phyloP scores from a whole-genome alignment of 108 stramenopile species.

The Nitzschia inconspicua region DNA sequence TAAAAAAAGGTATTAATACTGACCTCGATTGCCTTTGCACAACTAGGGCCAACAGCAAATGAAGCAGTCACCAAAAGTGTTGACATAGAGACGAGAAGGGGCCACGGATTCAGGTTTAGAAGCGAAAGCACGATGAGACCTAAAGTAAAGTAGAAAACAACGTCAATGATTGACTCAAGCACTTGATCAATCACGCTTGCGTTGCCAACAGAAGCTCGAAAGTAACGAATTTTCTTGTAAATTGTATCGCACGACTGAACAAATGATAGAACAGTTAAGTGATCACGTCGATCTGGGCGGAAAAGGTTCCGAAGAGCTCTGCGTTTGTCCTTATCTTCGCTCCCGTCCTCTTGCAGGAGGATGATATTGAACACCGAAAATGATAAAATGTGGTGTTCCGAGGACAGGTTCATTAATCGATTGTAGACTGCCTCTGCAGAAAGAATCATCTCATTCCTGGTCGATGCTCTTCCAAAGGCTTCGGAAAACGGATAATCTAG shows the following conservation, averaged over 20 bases:
- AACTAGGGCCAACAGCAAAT: constrained; percentile 70
- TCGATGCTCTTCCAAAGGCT: constrained; percentile 66
- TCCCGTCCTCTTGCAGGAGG: constrained; percentile 35
- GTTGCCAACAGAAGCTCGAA: constrained; percentile 52
- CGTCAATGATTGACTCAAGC: constrained; percentile 59
- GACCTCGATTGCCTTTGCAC: constrained; percentile 64
- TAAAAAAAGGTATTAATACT: not conserved
- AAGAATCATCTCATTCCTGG: constrained; percentile 55
- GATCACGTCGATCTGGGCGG: constrained; percentile 36
- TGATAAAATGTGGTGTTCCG: constrained; percentile 22
- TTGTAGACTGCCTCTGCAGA: constrained; percentile 59
- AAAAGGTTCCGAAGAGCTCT: constrained; percentile 43
- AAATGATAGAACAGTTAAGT: constrained; percentile 56
- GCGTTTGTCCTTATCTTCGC: constrained; percentile 38
- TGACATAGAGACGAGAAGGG: constrained; percentile 63
- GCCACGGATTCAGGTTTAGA: constrained; percentile 70
- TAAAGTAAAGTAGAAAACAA: constrained; percentile 53
- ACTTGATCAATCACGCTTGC: constrained; percentile 71
- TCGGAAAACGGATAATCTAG: constrained; percentile 59
- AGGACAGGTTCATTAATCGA: constrained; percentile 37
- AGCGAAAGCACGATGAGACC: constrained; percentile 43
- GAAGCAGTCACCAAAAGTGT: constrained; percentile 68
- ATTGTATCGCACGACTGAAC: constrained; percentile 51
- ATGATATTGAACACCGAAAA: constrained; percentile 44
- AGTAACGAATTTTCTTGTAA: constrained; percentile 57